Evolutionary conservation across 1,284 basidiomycete genomes (phyloP), one percentile per base, ranked within the genome.

Genomic region (Marasmius tenuissimus): DNA sequence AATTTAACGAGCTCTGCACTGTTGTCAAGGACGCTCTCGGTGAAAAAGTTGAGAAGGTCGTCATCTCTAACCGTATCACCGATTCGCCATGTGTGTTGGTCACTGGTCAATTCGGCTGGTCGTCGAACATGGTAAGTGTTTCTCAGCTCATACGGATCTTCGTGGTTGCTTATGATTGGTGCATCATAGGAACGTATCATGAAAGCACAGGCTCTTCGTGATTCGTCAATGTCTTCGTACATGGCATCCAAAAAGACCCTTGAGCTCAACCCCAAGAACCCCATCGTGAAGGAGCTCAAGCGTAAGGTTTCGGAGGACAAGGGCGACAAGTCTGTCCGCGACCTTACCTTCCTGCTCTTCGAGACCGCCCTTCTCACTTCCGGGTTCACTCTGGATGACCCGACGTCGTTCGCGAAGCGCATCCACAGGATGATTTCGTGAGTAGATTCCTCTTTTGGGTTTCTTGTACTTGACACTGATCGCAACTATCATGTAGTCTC

Each of bases 171-270:
- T 14, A 53, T 65, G 52, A 69, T 33, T 34, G 16, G 42, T 27
- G 58, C 14, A n/a, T 34, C 63, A 3, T 65, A 88, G 87, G 94
- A 98, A 81, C 93, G 97, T 77, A 98, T 99, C 85, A 99, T 99
- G 97, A 98, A 98, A 83, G 96, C 97, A 16, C 97, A 99, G 81
- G 97, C 97, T 53, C 91, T 98, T 63, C 94, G 97, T 70, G 97
- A 99, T 78, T 96, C 96, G 27, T 96, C 94, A 65, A 98, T 99
- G 97, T 98, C 96, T 37, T 96, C 94, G 53, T 98, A 98, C 87
- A 98, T 98, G 96, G 93, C 93, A 39, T 93, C 91, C 67, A 98
- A 98, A 89, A 98, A 98, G 92, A 98, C 97, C 18, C 88, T 99
- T 68, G 97, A 99, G 84, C 88, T 99, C 70, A 98, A 99, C 89